These are phyloP conservation scores for Hyphodiscus hymeniophilus DNA, from an alignment of 495 filamentous ascomycete genomes.

Conservation along the genomic window DNA sequence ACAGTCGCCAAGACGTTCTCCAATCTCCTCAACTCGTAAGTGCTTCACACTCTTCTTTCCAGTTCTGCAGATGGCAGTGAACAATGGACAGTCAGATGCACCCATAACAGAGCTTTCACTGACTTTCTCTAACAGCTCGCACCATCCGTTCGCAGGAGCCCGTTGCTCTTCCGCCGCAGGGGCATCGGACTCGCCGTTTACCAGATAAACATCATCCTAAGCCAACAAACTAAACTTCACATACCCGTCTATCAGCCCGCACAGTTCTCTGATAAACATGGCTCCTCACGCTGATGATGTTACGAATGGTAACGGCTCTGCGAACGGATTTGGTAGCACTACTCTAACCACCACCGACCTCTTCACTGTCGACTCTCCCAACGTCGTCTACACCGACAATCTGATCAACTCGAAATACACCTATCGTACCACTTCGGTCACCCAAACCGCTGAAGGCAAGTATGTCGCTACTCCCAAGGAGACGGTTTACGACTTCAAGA, in stretches of 20 bases:
- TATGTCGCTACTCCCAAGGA: constrained; percentile 81
- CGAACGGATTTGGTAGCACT: constrained; percentile 56
- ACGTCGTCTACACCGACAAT: constrained; percentile 80
- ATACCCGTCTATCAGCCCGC: constrained; percentile 4
- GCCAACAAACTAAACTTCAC: constrained; percentile 13
- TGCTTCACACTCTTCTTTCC: constrained; percentile 7
- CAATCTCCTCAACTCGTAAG: constrained; percentile 84
- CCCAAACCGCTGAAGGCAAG: constrained; percentile 62
- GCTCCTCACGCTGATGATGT: constrained; percentile 76
- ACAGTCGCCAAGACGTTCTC: constrained; percentile 74
- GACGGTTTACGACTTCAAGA: constrained; percentile 93
- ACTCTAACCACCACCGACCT: constrained; percentile 41
- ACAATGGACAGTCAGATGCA: not conserved
- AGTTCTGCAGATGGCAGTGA: too few relatives aligned
- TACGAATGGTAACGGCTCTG: constrained; percentile 51
- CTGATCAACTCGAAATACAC: constrained; percentile 88
- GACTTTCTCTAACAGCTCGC: constrained; percentile 48
- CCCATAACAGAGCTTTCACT: not conserved
- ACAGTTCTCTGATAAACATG: constrained; percentile 47
- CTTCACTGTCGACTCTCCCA: constrained; percentile 85
- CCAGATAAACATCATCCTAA: constrained; percentile 41
- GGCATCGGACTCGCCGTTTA: constrained; percentile 69
- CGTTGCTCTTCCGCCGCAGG: constrained; percentile 87
- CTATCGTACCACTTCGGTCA: constrained; percentile 86
- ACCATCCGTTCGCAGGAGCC: constrained; percentile 96